Percentiles rank a stretch among this genome's conserved stretches.
These are phyloP conservation scores for Xylaria sp. DNA, from an alignment of 2,329 filamentous ascomycete genomes.

Conservation along the genomic window DNA sequence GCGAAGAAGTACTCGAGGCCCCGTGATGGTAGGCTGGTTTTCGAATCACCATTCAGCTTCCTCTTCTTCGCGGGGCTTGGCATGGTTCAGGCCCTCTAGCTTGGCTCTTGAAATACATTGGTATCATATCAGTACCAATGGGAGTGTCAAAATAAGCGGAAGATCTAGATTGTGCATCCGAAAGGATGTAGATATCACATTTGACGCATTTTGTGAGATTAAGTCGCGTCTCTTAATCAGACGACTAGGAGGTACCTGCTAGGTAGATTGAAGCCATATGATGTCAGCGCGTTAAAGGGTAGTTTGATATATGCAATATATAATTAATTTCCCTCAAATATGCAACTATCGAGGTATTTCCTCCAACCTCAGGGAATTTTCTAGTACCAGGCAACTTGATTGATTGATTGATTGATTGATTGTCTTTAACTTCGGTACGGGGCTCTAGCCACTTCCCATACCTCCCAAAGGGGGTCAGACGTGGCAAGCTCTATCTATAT, in stretches of 20 bases:
- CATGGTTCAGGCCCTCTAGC: conserved; percentile 38
- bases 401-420: too few relatives aligned
- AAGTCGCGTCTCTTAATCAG: conserved; percentile 6
- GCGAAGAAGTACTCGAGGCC: conserved; percentile 54
- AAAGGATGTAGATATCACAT: background rate
- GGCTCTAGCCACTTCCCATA: too few relatives aligned
- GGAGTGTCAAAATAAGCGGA: background rate
- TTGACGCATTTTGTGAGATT: background rate
- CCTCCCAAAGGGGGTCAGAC: too few relatives aligned
- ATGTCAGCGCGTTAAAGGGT: conserved; percentile 2
- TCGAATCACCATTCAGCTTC: conserved; percentile 47
- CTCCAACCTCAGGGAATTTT: background rate
- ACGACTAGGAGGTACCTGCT: background rate
- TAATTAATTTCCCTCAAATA: background rate
- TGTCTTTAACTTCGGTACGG: too few relatives aligned
- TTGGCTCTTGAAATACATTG: conserved; percentile 5
- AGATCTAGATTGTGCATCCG: background rate
- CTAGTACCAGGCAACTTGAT: background rate
- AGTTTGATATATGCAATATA: background rate
- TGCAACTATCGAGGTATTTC: background rate
- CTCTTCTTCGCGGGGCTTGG: conserved; percentile 50
- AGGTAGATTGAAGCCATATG: conserved; percentile 1
- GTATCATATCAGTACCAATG: conserved; percentile 4
- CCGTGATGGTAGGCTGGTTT: conserved; percentile 42
- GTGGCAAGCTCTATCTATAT: too few relatives aligned